Evolutionary conservation across 352 stramenopile species (phyloP), one percentile per base, ranked within the genome.

Genomic region (Phytopythium helicoides): DNA sequence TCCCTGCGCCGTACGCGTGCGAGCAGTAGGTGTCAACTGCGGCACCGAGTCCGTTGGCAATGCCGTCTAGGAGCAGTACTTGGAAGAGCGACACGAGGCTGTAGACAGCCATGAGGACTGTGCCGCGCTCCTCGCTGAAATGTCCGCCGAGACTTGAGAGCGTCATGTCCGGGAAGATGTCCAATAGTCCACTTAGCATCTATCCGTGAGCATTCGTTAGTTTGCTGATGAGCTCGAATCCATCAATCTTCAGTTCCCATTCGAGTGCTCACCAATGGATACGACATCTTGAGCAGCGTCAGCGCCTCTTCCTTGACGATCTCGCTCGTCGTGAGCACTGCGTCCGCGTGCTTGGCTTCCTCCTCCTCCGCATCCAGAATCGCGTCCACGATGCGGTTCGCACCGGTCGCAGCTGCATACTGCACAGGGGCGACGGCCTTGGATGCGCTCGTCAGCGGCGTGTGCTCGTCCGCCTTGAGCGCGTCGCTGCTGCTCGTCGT

Each of bases 21-120:
- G 67, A 67, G 28, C 63, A 75, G 16, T 77, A 40, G 16, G 68
- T 81, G 44, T 76, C 64, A 26, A 81, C 45, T 1, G 61, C 64
- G 7, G 54, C 58, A 3, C 54, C 56, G 9, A 68, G 52, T 6
- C 69, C 71, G 39, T 63, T 56, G 4, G 64, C 23, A 10, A 76
- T 35, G 9, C 48, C 62, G 12, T 52, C 41, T 1, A 51, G 54
- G 5, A 71, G 14, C 18, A 76, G 52, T 4, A 47, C 39, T 11
- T 64, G 42, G 39, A 66, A 62, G 21, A 70, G 28, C 26, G 28
- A 40, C 19, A 51, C 18, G 25, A 51, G 45, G 28, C 45, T 51
- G 45, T 51, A 51, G 45, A 33, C 45, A 21, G 45, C 45, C 45
- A 51, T 51, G 45, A 51, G 45, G 26, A 51, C 26, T 26, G 45